phyloP scores from a whole-genome alignment of 306 rosid species.

The Begonia fuchsioides region DNA sequence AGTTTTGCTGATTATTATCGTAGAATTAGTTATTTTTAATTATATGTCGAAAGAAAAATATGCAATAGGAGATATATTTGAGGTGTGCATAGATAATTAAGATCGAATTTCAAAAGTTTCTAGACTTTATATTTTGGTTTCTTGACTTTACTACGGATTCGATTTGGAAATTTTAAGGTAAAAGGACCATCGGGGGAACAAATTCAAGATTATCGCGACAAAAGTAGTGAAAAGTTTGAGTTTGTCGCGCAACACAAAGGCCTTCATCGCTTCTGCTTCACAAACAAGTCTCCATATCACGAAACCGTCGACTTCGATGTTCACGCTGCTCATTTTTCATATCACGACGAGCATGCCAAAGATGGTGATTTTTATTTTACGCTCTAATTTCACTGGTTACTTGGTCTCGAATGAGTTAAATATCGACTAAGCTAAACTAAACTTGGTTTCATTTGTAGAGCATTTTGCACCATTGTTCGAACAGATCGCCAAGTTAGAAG shows the following conservation, averaged over 20 bases:
- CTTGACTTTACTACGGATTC: too few species aligned
- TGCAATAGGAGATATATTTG: too few species aligned
- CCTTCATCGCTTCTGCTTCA: constrained; percentile 58
- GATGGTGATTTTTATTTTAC: constrained; percentile 41
- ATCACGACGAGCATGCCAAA: constrained; percentile 75
- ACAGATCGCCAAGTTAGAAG: constrained; percentile 81
- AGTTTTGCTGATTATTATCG: too few species aligned
- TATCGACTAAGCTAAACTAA: constrained; percentile 8
- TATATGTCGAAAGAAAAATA: too few species aligned
- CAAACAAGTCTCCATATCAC: constrained; percentile 66
- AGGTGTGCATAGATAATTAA: too few species aligned
- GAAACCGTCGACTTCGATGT: constrained; percentile 73
- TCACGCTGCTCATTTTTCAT: constrained; percentile 68
- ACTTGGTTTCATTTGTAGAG: constrained; percentile 36
- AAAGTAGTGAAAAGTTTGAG: constrained; percentile 49
- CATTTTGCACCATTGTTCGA: constrained; percentile 78
- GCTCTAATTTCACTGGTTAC: background rate
- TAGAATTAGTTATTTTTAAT: too few species aligned
- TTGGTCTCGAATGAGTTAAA: constrained; percentile 2
- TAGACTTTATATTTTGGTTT: too few species aligned
- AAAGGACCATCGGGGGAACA: constrained; percentile 82
- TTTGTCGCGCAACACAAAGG: constrained; percentile 36
- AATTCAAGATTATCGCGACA: constrained; percentile 40
- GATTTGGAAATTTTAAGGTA: constrained; percentile 25
- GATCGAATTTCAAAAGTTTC: too few species aligned